phyloP scores from a whole-genome alignment of 1,284 basidiomycete genomes.

The Heterobasidion irregulare region DNA sequence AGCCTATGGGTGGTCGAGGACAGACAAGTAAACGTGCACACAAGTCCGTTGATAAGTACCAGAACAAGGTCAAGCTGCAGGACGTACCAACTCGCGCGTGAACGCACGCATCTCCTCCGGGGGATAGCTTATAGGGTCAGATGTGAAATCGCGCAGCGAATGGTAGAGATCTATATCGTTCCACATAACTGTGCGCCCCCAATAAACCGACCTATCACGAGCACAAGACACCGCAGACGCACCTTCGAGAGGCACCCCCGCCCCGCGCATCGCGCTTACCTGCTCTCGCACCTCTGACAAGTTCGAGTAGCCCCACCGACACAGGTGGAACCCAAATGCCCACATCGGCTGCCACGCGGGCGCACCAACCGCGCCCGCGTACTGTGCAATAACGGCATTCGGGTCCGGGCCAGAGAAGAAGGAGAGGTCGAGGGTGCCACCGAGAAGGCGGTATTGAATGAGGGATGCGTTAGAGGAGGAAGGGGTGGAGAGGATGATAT shows the following conservation, averaged over 20 bases:
- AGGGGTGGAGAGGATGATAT: conserved; percentile 55
- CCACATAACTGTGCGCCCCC: conserved; percentile 47
- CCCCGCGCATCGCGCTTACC: conserved; percentile 51
- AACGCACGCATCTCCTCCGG: conserved; percentile 51
- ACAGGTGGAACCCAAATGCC: conserved; percentile 63
- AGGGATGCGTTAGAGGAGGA: conserved; percentile 39
- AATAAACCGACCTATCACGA: not conserved
- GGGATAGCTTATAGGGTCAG: conserved; percentile 59
- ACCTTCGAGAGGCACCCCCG: conserved; percentile 62
- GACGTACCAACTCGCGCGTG: conserved; percentile 48
- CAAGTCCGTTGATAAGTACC: not conserved
- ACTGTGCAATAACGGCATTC: conserved; percentile 60
- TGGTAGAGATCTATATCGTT: conserved; percentile 73
- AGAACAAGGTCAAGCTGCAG: not conserved
- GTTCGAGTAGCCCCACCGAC: conserved; percentile 51
- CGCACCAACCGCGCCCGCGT: conserved; percentile 45
- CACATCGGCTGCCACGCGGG: conserved; percentile 58
- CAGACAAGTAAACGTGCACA: not conserved
- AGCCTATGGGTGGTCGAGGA: conserved; percentile 12
- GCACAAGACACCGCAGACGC: conserved; percentile 1
- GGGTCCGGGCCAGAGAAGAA: conserved; percentile 65
- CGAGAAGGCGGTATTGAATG: conserved; percentile 57
- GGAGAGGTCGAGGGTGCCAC: conserved; percentile 63
- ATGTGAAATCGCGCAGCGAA: conserved; percentile 59
- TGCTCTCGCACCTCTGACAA: conserved; percentile 24